Base-by-base conservation (phyloP, 768 basidiomycete species). In the Hericium erinaceus region DNA sequence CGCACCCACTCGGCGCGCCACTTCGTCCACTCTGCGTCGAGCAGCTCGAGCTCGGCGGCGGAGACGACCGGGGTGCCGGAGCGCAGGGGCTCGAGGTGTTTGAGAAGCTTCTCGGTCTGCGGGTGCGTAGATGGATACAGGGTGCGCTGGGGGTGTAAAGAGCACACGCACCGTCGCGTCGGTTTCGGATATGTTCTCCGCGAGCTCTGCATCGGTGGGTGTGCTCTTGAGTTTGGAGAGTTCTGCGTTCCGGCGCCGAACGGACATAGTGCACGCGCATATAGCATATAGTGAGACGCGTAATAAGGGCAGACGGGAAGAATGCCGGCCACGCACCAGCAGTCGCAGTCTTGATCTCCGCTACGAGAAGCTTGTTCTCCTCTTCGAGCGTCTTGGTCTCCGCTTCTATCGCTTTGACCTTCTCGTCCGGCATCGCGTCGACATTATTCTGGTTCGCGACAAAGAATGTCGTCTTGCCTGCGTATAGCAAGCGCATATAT, bases 391-490 rank as follows among this genome's bases (percentile, higher is more conserved):
- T 61, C 57, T 80, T 80, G 57, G 79, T 73, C 62, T 90, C 84
- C 0, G 68, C 67, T 61, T 89, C 83, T 10, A 94, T 77, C 2
- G 72, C 70, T 12, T 79, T 72, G 26, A 92, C 72, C 56, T 84
- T 80, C 50, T 83, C 82, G 0, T 80, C 69, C 5, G 84, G 80
- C 55, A 92, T 75, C 22, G 82, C 76, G 28, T 84, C 80, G 54
- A 91, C 76, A 26, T 82, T 83, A 16, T 78, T 78, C 72, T 95
- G 88, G 61, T 93, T 93, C 39, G 82, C 82, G 12, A 94, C 91
- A 65, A 92, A 97, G 68, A 95, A 87, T 0, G 84, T 85, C 2
- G 84, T 87, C 70, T 97, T 92, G 10, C 89, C 90, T 92, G 24
- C 13, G 6, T 65, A 26, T 54, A 18, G 50, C 33, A 58, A 55